Evolutionary conservation across 2,329 filamentous ascomycete genomes (phyloP), one percentile per base, ranked within the genome.

Genomic region (Colletotrichum sansevieriae): DNA sequence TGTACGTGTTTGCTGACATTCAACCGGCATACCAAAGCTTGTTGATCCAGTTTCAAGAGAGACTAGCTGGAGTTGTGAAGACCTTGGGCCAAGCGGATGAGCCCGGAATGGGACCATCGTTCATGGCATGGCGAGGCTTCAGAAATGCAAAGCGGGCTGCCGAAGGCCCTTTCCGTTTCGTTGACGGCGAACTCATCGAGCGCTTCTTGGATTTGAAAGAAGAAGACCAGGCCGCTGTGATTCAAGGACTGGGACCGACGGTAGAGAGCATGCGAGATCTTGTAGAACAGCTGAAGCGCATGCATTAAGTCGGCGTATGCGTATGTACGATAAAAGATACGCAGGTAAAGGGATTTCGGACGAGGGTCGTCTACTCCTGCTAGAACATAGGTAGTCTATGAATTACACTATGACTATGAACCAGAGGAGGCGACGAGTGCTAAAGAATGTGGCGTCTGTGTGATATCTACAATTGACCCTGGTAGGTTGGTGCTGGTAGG

Each of bases 101-200:
- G 11, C 37, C 63, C 11, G 64, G 51, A 8, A 13, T 35, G 5
- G 70, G 68, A 12, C 59, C 68, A 10, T 63, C 70, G 3, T 98
- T 97, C 78, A 87, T 89, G 44, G 83, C 85, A 22, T 99, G 93
- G 82, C 88, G 96, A n/a, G 92, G 92, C 0, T 97, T 95, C 81
- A 89, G 89, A 70, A 97, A 90, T 62, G 84, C 88, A 25, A 90
- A 91, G 29, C 83, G 90, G 18, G 88, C 92, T 68, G 87, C 88
- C 0, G 90, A 92, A 0, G 93, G 91, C 44, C 95, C 96, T 0
- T 92, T 89, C 75, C 87, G 95, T 1, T 98, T 98, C 74, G 88
- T 99, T 12, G 96, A 99, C 75, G 96, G 95, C 0, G 95, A 98
- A 77, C 83, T 98, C 74, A 85, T 99, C 12, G 95, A 98, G 80